These are phyloP conservation scores for Physocladia obscura DNA, from an alignment of 192 early-diverging fungal genomes.

Conservation along the genomic window DNA sequence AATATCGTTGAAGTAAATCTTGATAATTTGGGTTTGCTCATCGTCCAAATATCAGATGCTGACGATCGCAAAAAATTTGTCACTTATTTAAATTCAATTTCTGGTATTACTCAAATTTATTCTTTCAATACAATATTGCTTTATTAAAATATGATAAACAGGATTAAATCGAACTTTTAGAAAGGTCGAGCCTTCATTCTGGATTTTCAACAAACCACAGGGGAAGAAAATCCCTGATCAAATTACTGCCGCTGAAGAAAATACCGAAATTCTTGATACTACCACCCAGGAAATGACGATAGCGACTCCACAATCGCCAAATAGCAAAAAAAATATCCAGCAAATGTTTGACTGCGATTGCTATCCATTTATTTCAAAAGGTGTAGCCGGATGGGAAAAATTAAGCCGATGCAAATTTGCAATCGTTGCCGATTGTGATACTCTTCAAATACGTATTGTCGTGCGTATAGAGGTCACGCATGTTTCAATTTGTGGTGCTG, in stretches of 20 bases:
- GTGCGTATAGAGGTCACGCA: not conserved
- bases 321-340: not conserved
- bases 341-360: not conserved
- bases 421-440: not conserved
- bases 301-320: not conserved
- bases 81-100: not conserved
- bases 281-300: not conserved
- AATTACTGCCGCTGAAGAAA: not conserved
- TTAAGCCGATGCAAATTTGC: not conserved
- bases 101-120: not conserved
- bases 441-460: not conserved
- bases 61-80: not conserved
- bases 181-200: not conserved
- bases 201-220: slow-evolving; percentile 6
- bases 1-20: slow-evolving; percentile 15
- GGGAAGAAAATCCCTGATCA: too few species aligned
- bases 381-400: not conserved
- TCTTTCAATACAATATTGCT: not conserved
- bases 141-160: not conserved
- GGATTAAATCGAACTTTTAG: not conserved
- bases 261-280: not conserved
- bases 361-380: not conserved
- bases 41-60: not conserved
- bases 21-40: not conserved
- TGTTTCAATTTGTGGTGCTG: not conserved